Base-by-base conservation (phyloP, 768 basidiomycete species). In the Hygrophorus pudorinus region DNA sequence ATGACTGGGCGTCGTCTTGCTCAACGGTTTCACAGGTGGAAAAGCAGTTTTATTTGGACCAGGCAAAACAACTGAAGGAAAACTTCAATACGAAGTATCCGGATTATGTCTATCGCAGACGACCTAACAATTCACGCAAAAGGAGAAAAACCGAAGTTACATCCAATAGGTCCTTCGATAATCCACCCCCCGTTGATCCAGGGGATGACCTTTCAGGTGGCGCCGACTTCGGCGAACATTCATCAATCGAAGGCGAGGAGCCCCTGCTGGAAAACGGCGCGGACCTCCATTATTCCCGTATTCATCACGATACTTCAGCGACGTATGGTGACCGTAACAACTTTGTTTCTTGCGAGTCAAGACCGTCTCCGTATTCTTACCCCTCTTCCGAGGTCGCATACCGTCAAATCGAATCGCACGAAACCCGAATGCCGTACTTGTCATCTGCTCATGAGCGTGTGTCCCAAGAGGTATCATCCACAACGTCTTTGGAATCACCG, bases 31-130 rank as follows among this genome's bases (percentile, higher is more conserved):
- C 29, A 8, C 51, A 89, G 88, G 59, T 71, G 21, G 83, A 88
- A 35, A 91, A 91, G 59, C 83, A 87, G 56, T 89, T 86, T 60
- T 91, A 89, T 59, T 79, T 86, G 46, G 81, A 89, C 56, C 84
- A 86, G 59, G 88, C 88, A 8, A 88, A 88, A 61, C 73, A 78
- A 48, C 65, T 91, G 44, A 91, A 91, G 61, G 88, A 91, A 51
- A 79, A 67, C 43, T 91, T 91, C 69, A 90, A 90, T 61, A 64
- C 73, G 17, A 84, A 79, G 57, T 90, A 89, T 61, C 88, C 88
- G 12, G 86, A 89, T 71, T 91, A 91, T 53, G 86, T 91, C 36
- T 91, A 91, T 67, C 77, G 81, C 54, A 78, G 88, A 42, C 73
- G 88, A 41, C 88, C 88, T 20, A 91, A 91, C 66, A 88, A 91